A percentile compares a stretch with the other conserved stretches of the same genome.
Evolutionary conservation across 495 filamentous ascomycete genomes (phyloP).

Genomic region (Friedmanniomyces endolithicus): DNA sequence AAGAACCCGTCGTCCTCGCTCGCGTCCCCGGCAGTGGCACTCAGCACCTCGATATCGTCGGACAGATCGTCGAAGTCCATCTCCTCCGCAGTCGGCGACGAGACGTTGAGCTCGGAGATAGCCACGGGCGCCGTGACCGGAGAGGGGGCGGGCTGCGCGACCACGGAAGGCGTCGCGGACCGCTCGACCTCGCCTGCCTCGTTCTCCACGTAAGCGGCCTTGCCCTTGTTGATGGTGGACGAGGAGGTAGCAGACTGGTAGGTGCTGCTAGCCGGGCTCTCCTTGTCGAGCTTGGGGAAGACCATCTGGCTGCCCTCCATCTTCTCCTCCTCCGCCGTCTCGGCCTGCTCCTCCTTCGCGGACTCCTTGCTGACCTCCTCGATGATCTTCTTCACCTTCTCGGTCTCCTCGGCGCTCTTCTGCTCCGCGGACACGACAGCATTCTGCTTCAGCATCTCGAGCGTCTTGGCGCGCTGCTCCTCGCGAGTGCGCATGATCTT

Average conservation of each 20-base stretch:
- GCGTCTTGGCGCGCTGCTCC: slow-evolving; percentile 12
- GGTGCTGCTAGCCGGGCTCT: slow-evolving; percentile 71
- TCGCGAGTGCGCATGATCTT: slow-evolving; percentile 19
- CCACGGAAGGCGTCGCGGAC: slow-evolving; percentile 4
- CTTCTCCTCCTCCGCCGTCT: slow-evolving; percentile 16
- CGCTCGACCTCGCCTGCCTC: slow-evolving; percentile 23
- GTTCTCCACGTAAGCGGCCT: slow-evolving; percentile 27
- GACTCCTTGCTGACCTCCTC: slow-evolving; percentile 3
- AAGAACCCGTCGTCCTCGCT: slow-evolving; percentile 57
- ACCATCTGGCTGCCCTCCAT: slow-evolving; percentile 63
- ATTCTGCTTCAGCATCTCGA: slow-evolving; percentile 8
- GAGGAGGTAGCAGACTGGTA: slow-evolving; percentile 41
- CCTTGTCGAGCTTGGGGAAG: slow-evolving; percentile 92
- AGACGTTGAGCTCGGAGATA: not conserved
- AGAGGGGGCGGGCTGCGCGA: not conserved
- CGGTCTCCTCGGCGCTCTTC: slow-evolving; percentile 15
- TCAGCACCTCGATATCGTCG: slow-evolving; percentile 55
- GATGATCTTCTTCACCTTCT: slow-evolving; percentile 15
- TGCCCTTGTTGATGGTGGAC: slow-evolving; percentile 32
- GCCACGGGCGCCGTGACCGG: slow-evolving; percentile 1
- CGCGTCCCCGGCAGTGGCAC: slow-evolving; percentile 38
- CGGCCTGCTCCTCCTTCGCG: slow-evolving; percentile 4
- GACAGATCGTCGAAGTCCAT: slow-evolving; percentile 39
- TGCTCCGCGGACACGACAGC: slow-evolving; percentile 11
- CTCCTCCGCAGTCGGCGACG: slow-evolving; percentile 11